Evolutionary conservation across 2,329 filamentous ascomycete genomes (phyloP), one percentile per base, ranked within the genome.

Genomic region (Ilyonectria sp.): DNA sequence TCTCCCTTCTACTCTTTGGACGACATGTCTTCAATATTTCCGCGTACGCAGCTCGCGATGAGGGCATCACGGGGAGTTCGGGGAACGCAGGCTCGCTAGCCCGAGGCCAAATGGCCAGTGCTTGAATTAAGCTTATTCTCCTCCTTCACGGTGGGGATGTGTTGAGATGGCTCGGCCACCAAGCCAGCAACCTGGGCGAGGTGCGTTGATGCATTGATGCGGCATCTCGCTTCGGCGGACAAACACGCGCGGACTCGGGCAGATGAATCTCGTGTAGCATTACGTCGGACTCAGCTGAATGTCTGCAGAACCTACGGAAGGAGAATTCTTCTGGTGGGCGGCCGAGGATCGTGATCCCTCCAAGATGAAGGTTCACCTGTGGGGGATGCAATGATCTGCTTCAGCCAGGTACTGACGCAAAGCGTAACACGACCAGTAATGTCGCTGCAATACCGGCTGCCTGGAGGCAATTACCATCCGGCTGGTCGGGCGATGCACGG

Each of bases 111-210:
- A 53, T n/a, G 37, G 49, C 40, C 53, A 19, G 52, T 54, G 50
- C 58, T 23, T 2, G 33, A 17, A 63, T 72, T 74, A 74, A 74
- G 71, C 71, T 74, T 72, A 74, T 73, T 73, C 33, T 43, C 31
- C 43, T 49, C 15, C 50, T 35, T 15, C 10, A 11, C 31, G 11
- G n/a, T 33, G 29, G 31, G 50, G 50, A 19, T 33, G 19, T 23
- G 11, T 21, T 33, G 10, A 19, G 50, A 53, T 19, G 60, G 8
- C 52, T 23, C 50, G 50, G 31, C 31, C 31, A 35, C 17, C 29
- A 21, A 11, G 11, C 29, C 26, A 52, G n/a, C 6, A 6, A n/a
- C 21, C 31, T n/a, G 5, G 8, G 50, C 33, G 26, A 23, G 19
- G 33, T 40, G 40, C 15, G 50, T 19, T 10, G 23, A 46, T 21